Base-by-base conservation (phyloP, 2,329 filamentous ascomycete species). In the Zelopaecilomyces penicillatus region DNA sequence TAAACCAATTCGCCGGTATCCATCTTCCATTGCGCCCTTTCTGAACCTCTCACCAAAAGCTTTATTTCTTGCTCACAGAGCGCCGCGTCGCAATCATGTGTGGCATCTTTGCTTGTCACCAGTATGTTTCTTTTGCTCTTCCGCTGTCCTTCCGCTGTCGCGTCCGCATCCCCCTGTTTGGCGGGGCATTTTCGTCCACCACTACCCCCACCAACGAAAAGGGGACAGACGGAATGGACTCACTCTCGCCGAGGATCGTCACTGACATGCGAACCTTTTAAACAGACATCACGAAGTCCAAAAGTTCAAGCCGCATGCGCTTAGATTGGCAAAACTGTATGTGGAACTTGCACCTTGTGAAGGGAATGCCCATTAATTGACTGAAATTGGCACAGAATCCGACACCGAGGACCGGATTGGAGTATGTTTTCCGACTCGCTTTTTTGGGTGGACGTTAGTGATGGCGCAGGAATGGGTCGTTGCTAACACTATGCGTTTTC, bases 361-460 rank as follows among this genome's bases (percentile, higher is more conserved):
- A 19, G 19, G 19, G 19, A 19, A 34, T 26, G 8, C 5, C 6
- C 12, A 32, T 10, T 11, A 30, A 42, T 47, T 56, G 49, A 56
- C 45, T 19, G 29, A 32, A 33, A 30, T 6, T 4, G 19, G 40
- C 36, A 35, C 65, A 94, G 88, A 64, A 80, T 96, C 63, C 89
- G 94, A 59, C 93, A 98, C 71, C 84, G 93, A 68, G 93, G 93
- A 58, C 93, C 93, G 60, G 93, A 98, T 75, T 98, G 93, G 93
- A 95, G 88, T 93, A 74, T 84, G 86, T 80, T 39, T 43, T 38
- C 44, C 33, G 32, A 36, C 38, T 29, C 28, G 38, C 19, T 31
- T 6, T 26, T 5, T 26, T 30, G 4, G 30, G 32, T 37, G 26
- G 28, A 37, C 8, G 7, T 29, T n/a, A 6, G 1, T 3, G 12